A percentile compares a stretch with the other conserved stretches of the same genome.
These are phyloP conservation scores for Verticillium tricorpus DNA, from an alignment of 2,329 filamentous ascomycete genomes.

Conservation along the genomic window DNA sequence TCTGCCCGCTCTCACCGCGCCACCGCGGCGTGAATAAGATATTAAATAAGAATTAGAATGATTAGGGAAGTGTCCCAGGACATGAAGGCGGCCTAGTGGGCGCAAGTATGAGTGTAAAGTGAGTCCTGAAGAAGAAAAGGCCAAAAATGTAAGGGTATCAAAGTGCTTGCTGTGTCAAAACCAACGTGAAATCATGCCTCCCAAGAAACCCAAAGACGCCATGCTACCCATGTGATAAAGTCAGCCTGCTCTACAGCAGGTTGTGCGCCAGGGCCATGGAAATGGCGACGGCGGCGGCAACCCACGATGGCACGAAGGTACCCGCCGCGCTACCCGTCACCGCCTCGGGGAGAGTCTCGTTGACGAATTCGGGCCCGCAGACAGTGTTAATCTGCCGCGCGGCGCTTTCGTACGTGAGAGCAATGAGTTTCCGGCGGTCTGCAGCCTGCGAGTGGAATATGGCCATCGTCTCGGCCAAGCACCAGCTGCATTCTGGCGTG, in stretches of 20 bases:
- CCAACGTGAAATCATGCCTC: conserved; percentile 2
- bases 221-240: background rate
- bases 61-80: background rate
- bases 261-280: background rate
- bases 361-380: conserved; percentile 56
- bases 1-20: background rate
- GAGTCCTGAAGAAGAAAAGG: background rate
- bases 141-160: conserved; percentile 8
- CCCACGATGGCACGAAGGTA: conserved; percentile 9
- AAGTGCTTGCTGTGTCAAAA: conserved; percentile 11
- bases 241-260: background rate
- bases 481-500: conserved; percentile 70
- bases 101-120: background rate
- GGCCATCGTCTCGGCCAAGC: conserved; percentile 75
- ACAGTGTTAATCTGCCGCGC: conserved; percentile 68
- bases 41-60: background rate
- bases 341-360: conserved; percentile 43
- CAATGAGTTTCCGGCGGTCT: conserved; percentile 62
- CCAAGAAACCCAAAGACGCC: conserved; percentile 7
- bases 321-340: conserved; percentile 15
- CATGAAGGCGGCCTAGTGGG: background rate
- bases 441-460: conserved; percentile 68
- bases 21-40: background rate
- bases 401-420: conserved; percentile 63
- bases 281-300: conserved; percentile 2